These are phyloP conservation scores for Annulohypoxylon moriforme DNA, from an alignment of 495 filamentous ascomycete genomes.

Conservation along the genomic window DNA sequence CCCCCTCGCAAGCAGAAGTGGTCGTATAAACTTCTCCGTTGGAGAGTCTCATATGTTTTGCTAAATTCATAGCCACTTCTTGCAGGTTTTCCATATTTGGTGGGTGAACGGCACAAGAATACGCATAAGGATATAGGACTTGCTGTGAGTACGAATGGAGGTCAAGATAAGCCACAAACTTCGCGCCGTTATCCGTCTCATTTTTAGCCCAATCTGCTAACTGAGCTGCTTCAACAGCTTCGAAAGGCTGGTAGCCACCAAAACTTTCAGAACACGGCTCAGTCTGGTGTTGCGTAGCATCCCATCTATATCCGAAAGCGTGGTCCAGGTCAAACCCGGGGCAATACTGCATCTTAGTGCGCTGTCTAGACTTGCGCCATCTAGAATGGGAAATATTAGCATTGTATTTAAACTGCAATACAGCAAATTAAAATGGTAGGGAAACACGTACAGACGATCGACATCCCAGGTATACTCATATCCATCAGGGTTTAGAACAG, in stretches of 20 bases:
- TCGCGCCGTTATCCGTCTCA: conserved; percentile 76
- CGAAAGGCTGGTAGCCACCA: conserved; percentile 84
- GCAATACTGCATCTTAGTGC: conserved; percentile 84
- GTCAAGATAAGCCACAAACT: conserved; percentile 87
- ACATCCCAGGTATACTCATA: conserved; percentile 93
- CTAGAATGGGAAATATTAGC: not conserved
- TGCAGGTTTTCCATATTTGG: conserved; percentile 91
- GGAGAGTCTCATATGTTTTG: conserved; percentile 84
- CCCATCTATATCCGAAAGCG: conserved; percentile 86
- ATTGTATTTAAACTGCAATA: not conserved
- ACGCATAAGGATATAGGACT: conserved; percentile 92
- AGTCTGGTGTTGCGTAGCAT: conserved; percentile 68
- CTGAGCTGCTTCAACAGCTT: conserved; percentile 78
- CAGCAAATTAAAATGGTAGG: not conserved
- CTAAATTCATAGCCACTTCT: conserved; percentile 88
- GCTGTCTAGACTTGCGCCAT: conserved; percentile 95
- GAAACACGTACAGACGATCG: conserved; percentile 71
- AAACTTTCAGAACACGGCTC: conserved; percentile 96
- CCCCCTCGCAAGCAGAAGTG: conserved; percentile 88
- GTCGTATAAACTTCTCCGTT: conserved; percentile 82
- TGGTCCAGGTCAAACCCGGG: conserved; percentile 91
- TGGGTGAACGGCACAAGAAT: conserved; percentile 78
- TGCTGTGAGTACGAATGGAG: conserved; percentile 97
- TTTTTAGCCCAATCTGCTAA: conserved; percentile 89
- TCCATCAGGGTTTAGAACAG: conserved; percentile 91